Evolutionary conservation across 176 grass and related monocot genomes (phyloP).

Genomic region (Melocanna baccifera): DNA sequence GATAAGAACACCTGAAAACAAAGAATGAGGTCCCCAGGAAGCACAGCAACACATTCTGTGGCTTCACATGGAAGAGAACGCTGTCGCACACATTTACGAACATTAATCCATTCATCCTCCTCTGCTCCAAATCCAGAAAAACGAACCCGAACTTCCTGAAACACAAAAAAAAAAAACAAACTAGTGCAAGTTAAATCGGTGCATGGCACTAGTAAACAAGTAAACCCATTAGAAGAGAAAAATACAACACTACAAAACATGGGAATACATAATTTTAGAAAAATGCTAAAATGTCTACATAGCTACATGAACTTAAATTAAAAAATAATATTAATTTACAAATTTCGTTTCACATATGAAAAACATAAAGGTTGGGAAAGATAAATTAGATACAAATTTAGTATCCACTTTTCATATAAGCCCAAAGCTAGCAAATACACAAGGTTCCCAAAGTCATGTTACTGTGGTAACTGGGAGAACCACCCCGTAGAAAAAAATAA

Average conservation of each 20-base stretch:
- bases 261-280: not conserved
- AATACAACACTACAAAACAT: not conserved
- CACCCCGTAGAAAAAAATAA: not conserved
- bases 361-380: not conserved
- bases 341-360: not conserved
- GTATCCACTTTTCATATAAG: not conserved
- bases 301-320: not conserved
- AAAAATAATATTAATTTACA: not conserved
- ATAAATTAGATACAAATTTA: not conserved
- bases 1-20: slow-evolving; percentile 67
- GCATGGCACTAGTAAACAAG: not conserved
- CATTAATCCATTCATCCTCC: slow-evolving; percentile 89
- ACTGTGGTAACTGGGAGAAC: too few relatives aligned
- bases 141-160: slow-evolving; percentile 78
- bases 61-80: slow-evolving; percentile 80
- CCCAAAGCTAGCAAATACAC: not conserved
- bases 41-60: slow-evolving; percentile 73
- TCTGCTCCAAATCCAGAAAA: slow-evolving; percentile 79
- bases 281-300: not conserved
- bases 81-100: slow-evolving; percentile 71
- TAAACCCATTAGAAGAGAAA: not conserved
- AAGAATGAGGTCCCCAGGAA: slow-evolving; percentile 79
- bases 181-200: not conserved
- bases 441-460: not conserved
- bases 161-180: not conserved